Evolutionary conservation across 169 alveolate species (phyloP), one percentile per base, ranked within the genome.

Genomic region (Plasmodium knowlesi): DNA sequence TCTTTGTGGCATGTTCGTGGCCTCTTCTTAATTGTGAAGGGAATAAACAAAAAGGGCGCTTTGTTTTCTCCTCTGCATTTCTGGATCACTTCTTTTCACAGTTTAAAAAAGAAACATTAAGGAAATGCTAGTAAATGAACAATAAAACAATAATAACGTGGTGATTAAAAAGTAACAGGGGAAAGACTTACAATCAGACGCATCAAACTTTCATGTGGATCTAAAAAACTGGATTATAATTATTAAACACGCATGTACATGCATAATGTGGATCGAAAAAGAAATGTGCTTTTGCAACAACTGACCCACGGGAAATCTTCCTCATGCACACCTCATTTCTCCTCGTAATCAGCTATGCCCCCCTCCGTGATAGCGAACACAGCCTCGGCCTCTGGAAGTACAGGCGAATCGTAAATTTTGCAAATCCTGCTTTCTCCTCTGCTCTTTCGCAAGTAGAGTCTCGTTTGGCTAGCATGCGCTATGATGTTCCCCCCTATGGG

Each of bases 391-490:
- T 99, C 99, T 8, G 99, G 99, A 34, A 99, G 95, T 93, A 98
- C 97, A 14, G 99, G 99, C 19, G 99, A 98, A 96, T 99, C 99
- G 96, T 98, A 98, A 4, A 99, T 98, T 96, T 99, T 99, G 93
- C 99, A 97, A 74, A 99, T 98, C 82, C 99, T 95, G 92, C 98
- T 97, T 92, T 99, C 99, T 0, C 98, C 99, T 85, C 99, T 97
- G 1, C 89, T 97, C 86, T 98, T 98, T 78, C 98, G 84, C 83
- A 99, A 93, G 95, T 96, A 98, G 61, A 99, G 95, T 84, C 99
- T 97, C 5, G 99, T 99, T 92, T 98, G 99, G 32, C 99, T 97
- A 53, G 99, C 99, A 96, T 99, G 99, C 34, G 99, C 99, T 95
- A 99, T 97, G 43, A 99, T 98, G 97, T 99, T 98, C 6, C 99